phyloP scores from a whole-genome alignment of 2,329 filamentous ascomycete species.

The Aspergillus hiratsukae region DNA sequence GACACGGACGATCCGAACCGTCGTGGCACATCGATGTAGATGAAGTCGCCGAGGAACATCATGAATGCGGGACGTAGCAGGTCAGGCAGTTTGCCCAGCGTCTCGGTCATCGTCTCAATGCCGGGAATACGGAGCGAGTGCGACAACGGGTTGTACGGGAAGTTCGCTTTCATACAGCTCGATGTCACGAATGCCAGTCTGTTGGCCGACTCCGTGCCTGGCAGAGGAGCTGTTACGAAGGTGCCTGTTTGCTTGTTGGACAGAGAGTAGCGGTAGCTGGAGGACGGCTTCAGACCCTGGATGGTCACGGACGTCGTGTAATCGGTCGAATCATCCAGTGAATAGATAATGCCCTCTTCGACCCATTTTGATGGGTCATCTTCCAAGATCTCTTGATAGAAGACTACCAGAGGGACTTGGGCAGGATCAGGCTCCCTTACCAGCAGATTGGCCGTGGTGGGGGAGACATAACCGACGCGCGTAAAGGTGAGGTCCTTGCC shows the following conservation, averaged over 20 bases:
- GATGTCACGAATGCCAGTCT: constrained; percentile 88
- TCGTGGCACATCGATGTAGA: constrained; percentile 69
- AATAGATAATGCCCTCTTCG: constrained; percentile 61
- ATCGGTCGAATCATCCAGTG: constrained; percentile 72
- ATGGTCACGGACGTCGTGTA: constrained; percentile 71
- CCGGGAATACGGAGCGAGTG: constrained; percentile 80
- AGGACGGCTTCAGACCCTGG: constrained; percentile 63
- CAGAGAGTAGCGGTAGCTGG: constrained; percentile 74
- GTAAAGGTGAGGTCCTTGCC: constrained; percentile 77
- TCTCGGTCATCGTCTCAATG: constrained; percentile 68
- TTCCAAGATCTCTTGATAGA: constrained; percentile 46
- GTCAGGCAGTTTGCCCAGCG: constrained; percentile 65
- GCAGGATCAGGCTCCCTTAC: constrained; percentile 75
- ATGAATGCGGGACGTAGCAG: constrained; percentile 48
- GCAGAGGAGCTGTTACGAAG: constrained; percentile 71
- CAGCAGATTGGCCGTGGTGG: constrained; percentile 72
- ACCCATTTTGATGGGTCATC: constrained; percentile 49
- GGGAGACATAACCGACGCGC: constrained; percentile 80
- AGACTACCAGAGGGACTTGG: constrained; percentile 71
- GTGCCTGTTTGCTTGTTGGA: constrained; percentile 83
- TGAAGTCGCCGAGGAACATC: constrained; percentile 53
- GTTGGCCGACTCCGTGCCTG: constrained; percentile 60
- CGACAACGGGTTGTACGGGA: constrained; percentile 81
- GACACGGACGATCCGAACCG: constrained; percentile 67
- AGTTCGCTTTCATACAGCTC: constrained; percentile 85